Conservation (phyloP, 2,329 filamentous ascomycete genomes). For the Penicillium hesseltinei region DNA sequence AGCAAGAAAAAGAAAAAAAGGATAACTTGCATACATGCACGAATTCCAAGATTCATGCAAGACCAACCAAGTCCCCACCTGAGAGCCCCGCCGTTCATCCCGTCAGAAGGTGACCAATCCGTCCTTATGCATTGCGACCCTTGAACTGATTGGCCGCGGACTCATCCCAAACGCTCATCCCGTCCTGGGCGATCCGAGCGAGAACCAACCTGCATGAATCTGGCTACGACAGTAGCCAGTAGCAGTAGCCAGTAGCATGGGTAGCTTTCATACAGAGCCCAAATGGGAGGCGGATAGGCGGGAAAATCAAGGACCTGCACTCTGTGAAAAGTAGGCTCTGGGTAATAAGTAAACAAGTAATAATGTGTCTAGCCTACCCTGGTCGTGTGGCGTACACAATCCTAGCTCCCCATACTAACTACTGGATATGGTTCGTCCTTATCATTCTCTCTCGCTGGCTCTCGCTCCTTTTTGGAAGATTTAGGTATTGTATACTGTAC, state of each 20-base stretch:
- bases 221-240: not conserved
- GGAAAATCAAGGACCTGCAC: not conserved
- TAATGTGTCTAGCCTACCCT: no score
- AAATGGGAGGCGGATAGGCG: not conserved
- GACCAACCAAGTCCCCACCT: not conserved
- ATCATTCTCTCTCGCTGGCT: not conserved
- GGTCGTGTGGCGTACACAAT: not conserved
- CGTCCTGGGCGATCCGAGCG: not conserved
- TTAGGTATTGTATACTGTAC: not conserved
- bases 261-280: not conserved
- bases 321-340: no score
- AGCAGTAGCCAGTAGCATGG: not conserved
- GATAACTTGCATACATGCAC: slow-evolving; percentile 1
- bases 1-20: no score
- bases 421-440: not conserved
- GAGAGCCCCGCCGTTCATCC: slow-evolving; percentile 25
- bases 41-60: slow-evolving; percentile 8
- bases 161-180: slow-evolving; percentile 6
- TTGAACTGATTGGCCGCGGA: slow-evolving; percentile 9
- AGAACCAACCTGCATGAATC: not conserved
- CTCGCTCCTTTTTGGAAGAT: not conserved
- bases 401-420: not conserved
- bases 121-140: slow-evolving; percentile 4
- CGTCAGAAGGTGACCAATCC: slow-evolving; percentile 19
- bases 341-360: no score